Evolutionary conservation across 1,139 yeast genomes (phyloP), one percentile per base, ranked within the genome.

Genomic region (Yamadazyma buinensis): DNA sequence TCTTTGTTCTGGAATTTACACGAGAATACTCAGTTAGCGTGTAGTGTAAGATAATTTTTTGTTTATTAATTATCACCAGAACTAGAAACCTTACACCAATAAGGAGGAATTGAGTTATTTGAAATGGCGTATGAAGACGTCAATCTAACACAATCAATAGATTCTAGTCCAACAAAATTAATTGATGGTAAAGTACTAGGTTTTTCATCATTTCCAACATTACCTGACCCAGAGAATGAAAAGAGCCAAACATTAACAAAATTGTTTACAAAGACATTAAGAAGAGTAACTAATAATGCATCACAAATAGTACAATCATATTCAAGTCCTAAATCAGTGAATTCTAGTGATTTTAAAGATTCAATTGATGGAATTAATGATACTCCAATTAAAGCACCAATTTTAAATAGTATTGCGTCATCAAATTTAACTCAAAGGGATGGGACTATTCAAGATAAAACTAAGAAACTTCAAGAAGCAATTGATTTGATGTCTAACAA

Each of bases 261-360:
- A 9, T 53, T 69, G 25, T 51, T 69, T 42, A 51, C 71, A 26
- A 61, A 57, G 31, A 69, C 75, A 1, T 47, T 69, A n/a, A 53
- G 72, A 23, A 59, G 69, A 37, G 75, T 69, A 19, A 69, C 75
- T 26, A 61, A 59, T 37, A 69, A 68, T 46, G 75, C 75, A 8
- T 55, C 72, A 17, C 51, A 55, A 35, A 54, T 68, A 35, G 72
- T 67, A 6, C 63, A 52, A 37, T 56, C 54, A 33, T 65, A 64
- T 27, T 39, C 46, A 11, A 42, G 48, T 26, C 49, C 48, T 17
- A 35, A 37, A 27, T 44, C 48, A 1, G 34, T 28, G 2, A 30
- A 37, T 30, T 43, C 44, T 1, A 30, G 18, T 9, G 37, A 40
- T 15, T 35, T 36, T 12, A 24, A 19, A 26, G 42, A 41, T 19